Evolutionary conservation across 257 asterid genomes (phyloP), one percentile per base, ranked within the genome.

Genomic region (Capsicum baccatum): DNA sequence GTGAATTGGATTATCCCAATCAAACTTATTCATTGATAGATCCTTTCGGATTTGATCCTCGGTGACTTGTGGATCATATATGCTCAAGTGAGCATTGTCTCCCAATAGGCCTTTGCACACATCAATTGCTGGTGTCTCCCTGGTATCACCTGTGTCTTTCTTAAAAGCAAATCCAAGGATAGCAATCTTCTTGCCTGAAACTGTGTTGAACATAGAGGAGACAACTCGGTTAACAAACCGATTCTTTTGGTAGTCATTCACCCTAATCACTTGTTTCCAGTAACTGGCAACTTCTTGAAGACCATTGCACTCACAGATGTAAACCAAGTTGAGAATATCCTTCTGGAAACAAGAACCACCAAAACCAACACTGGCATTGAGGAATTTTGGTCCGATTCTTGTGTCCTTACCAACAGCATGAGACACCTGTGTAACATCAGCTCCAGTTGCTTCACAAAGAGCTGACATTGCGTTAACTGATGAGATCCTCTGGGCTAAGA

Each of bases 341-440:
- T 88, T 88, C 85, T 90, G 92, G 78, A 88, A 90, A 81, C 91
- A 87, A 78, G 92, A 90, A 39, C 92, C 92, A 14, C 92, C 91
- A 80, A 90, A 90, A 39, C 91, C 92, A 78, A 88, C 90, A 64
- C 92, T 90, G 26, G 91, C 87, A 19, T 90, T 90, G 14, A 88
- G 89, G 81, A 90, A 90, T 80, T 90, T 90, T 50, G 87, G 86
- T 9, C 91, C 92, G 10, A 90, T 87, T 69, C 92, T 90, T 0
- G 84, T 67, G 86, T 90, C 92, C 86, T 87, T 88, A 12, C 92
- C 90, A 66, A 90, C 86, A 64, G 90, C 89, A 7, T 81, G 86
- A 26, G 92, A 80, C 37, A 90, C 92, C 69, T 88, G 83, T 21
- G 87, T 56, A 26, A 90, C 89, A 79, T 90, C 90, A 33, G 92